phyloP scores from a whole-genome alignment of 2,329 filamentous ascomycete genomes.

The Paraphaeosphaeria minitans region DNA sequence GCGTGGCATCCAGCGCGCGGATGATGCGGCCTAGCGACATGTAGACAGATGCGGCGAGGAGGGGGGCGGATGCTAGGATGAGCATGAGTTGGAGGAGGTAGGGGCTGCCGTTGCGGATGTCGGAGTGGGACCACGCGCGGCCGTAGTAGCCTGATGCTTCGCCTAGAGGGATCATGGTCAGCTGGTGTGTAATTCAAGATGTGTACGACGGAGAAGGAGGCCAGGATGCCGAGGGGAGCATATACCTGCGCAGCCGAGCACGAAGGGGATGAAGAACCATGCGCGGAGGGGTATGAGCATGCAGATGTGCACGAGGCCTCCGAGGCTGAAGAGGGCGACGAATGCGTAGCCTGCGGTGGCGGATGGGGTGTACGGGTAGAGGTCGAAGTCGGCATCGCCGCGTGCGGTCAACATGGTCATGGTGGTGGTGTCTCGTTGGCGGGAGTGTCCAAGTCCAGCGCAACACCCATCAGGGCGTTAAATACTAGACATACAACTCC shows the following conservation, averaged over 20 bases:
- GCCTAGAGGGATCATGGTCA: slow-evolving; percentile 11
- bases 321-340: slow-evolving; percentile 21
- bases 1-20: slow-evolving; percentile 44
- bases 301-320: slow-evolving; percentile 13
- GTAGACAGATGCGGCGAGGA: slow-evolving; percentile 58
- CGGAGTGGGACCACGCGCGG: slow-evolving; percentile 19
- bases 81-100: slow-evolving; percentile 54
- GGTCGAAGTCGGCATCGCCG: slow-evolving; percentile 21
- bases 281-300: slow-evolving; percentile 17
- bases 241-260: slow-evolving; percentile 58
- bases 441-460: not conserved
- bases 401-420: not conserved
- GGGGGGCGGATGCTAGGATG: slow-evolving; percentile 53
- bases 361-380: slow-evolving; percentile 25
- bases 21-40: slow-evolving; percentile 56
- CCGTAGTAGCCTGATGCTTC: slow-evolving; percentile 27
- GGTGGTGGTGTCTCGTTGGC: not conserved
- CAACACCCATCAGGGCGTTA: not conserved
- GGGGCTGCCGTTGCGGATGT: slow-evolving; percentile 20
- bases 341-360: slow-evolving; percentile 19
- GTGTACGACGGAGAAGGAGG: not conserved
- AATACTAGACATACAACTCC: not conserved
- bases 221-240: no score
- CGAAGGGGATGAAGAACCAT: slow-evolving; percentile 59
- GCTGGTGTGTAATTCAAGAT: not conserved